Percentiles rank a stretch among this genome's conserved stretches.
phyloP scores from a whole-genome alignment of 1,139 yeast species.

The Geotrichum armillariae region DNA sequence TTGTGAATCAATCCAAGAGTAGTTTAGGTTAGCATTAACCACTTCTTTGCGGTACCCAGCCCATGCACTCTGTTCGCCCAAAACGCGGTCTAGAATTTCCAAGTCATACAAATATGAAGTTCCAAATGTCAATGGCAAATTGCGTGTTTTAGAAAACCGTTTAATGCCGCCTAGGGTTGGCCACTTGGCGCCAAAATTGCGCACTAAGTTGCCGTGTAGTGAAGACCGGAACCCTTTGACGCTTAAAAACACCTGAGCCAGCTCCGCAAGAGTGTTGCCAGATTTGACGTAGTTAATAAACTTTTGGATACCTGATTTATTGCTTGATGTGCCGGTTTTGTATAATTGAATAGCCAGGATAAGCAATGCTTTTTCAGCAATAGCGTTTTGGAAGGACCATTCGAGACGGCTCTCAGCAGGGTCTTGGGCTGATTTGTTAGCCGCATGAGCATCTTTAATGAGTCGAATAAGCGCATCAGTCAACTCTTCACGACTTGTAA shows the following conservation, averaged over 20 bases:
- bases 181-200: slow-evolving; percentile 51
- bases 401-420: slow-evolving; percentile 7
- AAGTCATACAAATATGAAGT: slow-evolving; percentile 55
- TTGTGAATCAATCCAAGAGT: slow-evolving; percentile 68
- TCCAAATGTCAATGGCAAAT: slow-evolving; percentile 40
- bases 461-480: slow-evolving; percentile 15
- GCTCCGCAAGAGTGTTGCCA: slow-evolving; percentile 39
- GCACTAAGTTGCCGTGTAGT: slow-evolving; percentile 48
- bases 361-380: slow-evolving; percentile 69
- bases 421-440: background rate
- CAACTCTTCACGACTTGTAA: slow-evolving; percentile 15
- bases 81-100: slow-evolving; percentile 59
- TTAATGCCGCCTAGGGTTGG: slow-evolving; percentile 46
- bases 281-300: slow-evolving; percentile 50
- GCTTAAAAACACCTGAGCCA: slow-evolving; percentile 24
- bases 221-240: slow-evolving; percentile 47
- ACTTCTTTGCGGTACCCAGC: slow-evolving; percentile 52
- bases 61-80: slow-evolving; percentile 55
- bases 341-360: slow-evolving; percentile 72
- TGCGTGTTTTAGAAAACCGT: slow-evolving; percentile 45
- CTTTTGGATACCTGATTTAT: slow-evolving; percentile 33
- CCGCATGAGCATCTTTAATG: slow-evolving; percentile 7
- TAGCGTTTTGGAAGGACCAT: slow-evolving; percentile 42
- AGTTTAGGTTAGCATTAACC: slow-evolving; percentile 58
- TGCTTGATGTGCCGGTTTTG: slow-evolving; percentile 39